These are phyloP conservation scores for Rutstroemia sp. DNA, from an alignment of 2,329 filamentous ascomycete species.

Conservation along the genomic window DNA sequence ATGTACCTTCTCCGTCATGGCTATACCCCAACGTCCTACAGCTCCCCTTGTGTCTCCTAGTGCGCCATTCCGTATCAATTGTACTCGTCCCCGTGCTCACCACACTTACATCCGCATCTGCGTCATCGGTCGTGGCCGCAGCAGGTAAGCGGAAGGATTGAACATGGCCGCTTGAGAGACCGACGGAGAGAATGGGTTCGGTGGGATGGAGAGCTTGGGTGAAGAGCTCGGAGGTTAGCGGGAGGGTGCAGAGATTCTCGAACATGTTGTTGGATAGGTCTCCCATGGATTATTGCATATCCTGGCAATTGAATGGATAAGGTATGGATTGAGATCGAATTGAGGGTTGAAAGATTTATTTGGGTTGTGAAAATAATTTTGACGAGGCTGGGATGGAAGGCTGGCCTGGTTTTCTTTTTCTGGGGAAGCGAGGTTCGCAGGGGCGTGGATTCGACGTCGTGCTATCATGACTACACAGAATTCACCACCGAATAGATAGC, in stretches of 20 bases:
- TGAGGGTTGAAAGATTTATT: neutral
- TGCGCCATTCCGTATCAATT: conserved; percentile 80
- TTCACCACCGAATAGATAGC: too few relatives aligned
- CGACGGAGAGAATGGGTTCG: conserved; percentile 78
- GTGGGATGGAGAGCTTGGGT: conserved; percentile 78
- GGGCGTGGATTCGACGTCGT: neutral
- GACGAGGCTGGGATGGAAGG: conserved; percentile 4
- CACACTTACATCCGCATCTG: conserved; percentile 41
- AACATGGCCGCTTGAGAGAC: conserved; percentile 78
- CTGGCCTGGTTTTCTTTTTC: neutral
- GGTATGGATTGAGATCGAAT: neutral
- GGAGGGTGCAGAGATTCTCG: conserved; percentile 85
- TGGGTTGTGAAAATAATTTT: conserved; percentile 1
- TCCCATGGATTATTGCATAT: neutral
- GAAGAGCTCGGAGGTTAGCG: conserved; percentile 81
- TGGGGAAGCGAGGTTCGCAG: neutral
- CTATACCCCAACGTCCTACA: conserved; percentile 77
- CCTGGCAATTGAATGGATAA: neutral
- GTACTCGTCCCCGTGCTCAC: conserved; percentile 59
- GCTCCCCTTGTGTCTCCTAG: conserved; percentile 86
- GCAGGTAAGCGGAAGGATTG: conserved; percentile 69
- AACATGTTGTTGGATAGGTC: conserved; percentile 19
- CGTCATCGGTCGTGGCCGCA: conserved; percentile 42
- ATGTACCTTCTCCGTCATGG: conserved; percentile 59
- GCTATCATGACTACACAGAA: too few relatives aligned